phyloP scores from a whole-genome alignment of 306 rosid species.

The Rubus idaeus region DNA sequence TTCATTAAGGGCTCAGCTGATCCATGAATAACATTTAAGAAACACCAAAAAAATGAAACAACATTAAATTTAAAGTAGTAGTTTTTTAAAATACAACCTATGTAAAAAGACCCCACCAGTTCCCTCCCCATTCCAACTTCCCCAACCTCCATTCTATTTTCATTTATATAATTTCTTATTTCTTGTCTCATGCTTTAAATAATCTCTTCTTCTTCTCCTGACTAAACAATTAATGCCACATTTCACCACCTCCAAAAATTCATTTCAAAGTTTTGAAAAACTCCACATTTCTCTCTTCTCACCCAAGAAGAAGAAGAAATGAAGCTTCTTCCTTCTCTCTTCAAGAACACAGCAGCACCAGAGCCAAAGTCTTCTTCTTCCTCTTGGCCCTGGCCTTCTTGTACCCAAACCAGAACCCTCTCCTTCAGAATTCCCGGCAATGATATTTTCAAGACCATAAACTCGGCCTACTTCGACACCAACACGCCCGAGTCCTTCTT shows the following conservation, averaged over 20 bases:
- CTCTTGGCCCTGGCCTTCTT: constrained; percentile 68
- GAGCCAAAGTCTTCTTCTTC: constrained; percentile 18
- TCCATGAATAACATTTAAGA: constrained; percentile 7
- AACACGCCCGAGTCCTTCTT: constrained; percentile 24
- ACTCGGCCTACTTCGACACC: constrained; percentile 51
- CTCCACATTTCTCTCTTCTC: constrained; percentile 7
- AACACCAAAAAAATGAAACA: background rate
- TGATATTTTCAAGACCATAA: constrained; percentile 43
- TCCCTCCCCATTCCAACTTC: background rate
- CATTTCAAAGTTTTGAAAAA: constrained; percentile 21
- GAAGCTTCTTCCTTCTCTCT: constrained; percentile 65
- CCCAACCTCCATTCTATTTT: background rate
- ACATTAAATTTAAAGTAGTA: background rate
- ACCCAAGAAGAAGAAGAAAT: constrained; percentile 16
- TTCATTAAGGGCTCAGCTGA: background rate
- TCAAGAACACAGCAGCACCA: constrained; percentile 32
- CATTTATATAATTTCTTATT: background rate
- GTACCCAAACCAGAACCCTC: constrained; percentile 70
- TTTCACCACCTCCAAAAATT: constrained; percentile 25
- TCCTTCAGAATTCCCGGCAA: constrained; percentile 48
- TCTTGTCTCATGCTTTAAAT: constrained; percentile 28
- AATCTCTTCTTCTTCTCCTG: constrained; percentile 26
- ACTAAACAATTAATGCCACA: constrained; percentile 49
- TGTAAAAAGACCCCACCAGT: background rate
- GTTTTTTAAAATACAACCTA: background rate